phyloP scores from a whole-genome alignment of 371 early-diverging fungal genomes.

The Circinella minor region DNA sequence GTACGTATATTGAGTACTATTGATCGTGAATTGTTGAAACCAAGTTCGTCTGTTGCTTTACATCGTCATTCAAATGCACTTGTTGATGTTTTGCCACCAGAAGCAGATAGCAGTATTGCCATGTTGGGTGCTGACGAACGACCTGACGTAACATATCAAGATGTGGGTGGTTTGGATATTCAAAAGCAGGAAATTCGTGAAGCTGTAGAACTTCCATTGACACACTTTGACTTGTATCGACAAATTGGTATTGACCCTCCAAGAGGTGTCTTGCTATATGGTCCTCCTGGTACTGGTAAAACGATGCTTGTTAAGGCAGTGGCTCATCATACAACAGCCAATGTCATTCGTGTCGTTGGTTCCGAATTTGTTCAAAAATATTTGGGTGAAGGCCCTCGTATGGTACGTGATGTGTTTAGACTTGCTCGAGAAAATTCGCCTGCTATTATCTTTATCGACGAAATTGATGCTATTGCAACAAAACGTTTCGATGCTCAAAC shows the following conservation, averaged over 20 bases:
- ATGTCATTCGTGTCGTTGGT: conserved; percentile 99
- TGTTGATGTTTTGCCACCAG: conserved; percentile 96
- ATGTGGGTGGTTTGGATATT: conserved; percentile 99
- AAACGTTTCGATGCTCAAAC: conserved; percentile 99
- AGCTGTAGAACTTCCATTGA: conserved; percentile 99
- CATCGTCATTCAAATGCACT: conserved; percentile 99
- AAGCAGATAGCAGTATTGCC: conserved; percentile 97
- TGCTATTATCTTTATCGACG: conserved; percentile 99
- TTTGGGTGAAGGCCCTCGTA: conserved; percentile 99
- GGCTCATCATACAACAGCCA: conserved; percentile 99
- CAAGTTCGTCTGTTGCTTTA: conserved; percentile 96
- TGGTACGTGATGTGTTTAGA: conserved; percentile 99
- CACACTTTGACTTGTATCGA: conserved; percentile 98
- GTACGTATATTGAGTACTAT: conserved; percentile 98
- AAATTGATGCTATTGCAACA: conserved; percentile 99
- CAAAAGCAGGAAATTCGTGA: conserved; percentile 99
- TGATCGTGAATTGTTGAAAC: conserved; percentile 98
- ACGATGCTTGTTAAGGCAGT: conserved; percentile 99
- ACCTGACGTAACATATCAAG: conserved; percentile 97
- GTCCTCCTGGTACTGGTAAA: conserved; percentile 98
- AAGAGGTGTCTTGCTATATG: conserved; percentile 97
- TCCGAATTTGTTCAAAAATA: conserved; percentile 99
- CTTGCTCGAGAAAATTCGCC: conserved; percentile 99
- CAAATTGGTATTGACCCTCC: conserved; percentile 99
- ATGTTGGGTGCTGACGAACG: conserved; percentile 95